Conservation (phyloP, 2,329 filamentous ascomycete genomes). For the Graphiopsis chlorocephala region DNA sequence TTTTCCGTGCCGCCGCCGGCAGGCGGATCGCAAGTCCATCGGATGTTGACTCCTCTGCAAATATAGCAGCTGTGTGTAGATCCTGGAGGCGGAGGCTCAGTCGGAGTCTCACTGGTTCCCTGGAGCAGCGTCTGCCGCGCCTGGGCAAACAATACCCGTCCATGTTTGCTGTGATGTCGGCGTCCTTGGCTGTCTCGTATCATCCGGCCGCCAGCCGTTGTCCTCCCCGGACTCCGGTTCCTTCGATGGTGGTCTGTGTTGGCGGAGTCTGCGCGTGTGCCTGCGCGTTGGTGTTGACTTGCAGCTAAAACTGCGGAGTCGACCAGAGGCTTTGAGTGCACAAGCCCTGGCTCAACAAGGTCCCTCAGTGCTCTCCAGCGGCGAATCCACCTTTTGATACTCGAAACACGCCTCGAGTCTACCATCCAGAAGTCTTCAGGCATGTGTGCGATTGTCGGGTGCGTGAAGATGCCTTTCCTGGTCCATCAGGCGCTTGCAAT, state of each 20-base stretch:
- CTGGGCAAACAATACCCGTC: not conserved
- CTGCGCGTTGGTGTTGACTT: not conserved
- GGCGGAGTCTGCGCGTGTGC: not conserved
- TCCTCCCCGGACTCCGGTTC: constrained; percentile 10
- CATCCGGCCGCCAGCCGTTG: not conserved
- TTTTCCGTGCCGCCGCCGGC: not conserved
- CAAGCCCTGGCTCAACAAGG: not conserved
- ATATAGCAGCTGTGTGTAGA: not conserved
- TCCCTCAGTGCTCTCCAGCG: not conserved
- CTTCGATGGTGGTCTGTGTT: constrained; percentile 2
- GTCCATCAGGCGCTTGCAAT: not conserved
- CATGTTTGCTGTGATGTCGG: constrained; percentile 1
- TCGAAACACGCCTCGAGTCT: not conserved
- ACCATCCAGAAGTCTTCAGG: not conserved
- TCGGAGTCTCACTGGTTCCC: not conserved
- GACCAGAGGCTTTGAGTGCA: not conserved
- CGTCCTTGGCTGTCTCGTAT: not conserved
- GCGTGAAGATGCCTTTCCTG: not conserved
- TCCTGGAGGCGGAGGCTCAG: not conserved
- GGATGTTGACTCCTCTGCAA: not conserved
- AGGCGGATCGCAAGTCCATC: constrained; percentile 8
- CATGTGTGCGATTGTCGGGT: not conserved
- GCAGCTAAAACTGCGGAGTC: constrained; percentile 3
- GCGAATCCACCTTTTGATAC: not conserved
- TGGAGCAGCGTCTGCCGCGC: not conserved